Base-by-base conservation (phyloP, 495 filamentous ascomycete genomes). In the Trichoderma gamsii region DNA sequence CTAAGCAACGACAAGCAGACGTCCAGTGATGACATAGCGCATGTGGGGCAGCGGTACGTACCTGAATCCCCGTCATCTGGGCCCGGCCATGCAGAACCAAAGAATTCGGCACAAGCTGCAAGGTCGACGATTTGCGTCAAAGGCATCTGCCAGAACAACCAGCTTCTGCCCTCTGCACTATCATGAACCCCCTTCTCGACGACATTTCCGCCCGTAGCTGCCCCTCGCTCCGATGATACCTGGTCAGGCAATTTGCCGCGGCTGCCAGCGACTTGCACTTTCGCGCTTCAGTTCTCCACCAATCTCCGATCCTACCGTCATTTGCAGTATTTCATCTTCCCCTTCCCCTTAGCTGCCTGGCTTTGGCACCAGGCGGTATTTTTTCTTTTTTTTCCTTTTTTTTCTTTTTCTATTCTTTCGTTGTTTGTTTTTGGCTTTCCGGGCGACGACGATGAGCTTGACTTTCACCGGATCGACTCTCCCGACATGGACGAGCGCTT, bases 281-380 rank as follows among this genome's bases (percentile, higher is more conserved):
- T 29, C 56, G 56, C 56, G 23, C 29, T 52, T 18, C 13, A 0
- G 1, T 56, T 61, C 56, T 61, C 56, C 56, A 61, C 56, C 56
- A 61, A 61, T 61, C 56, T 61, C 56, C 56, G 56, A 61, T 61
- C 56, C 56, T 61, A 61, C 56, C 56, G 56, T 32, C 56, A 32
- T 25, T n/a, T 59, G 51, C 51, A 59, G 3, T 12, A 41, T 44
- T 41, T 18, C 63, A 4, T 65, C 35, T 32, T 65, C 29, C 32
- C 12, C 63, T 65, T 27, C 16, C n/a, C 32, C 35, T 41, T 44
- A 41, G 35, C 35, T 6, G 63, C 63, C n/a, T 65, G 23, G 32
- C 56, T 61, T 21, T 43, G 35, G 4, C 35, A 38, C 35, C 32
- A 41, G 11, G 8, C 13, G 0, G 23, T 65, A 1, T 35, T 65